A percentile compares a stretch with the other conserved stretches of the same genome.
phyloP scores from a whole-genome alignment of 192 early-diverging fungal genomes.

The Spinellus fusiger region DNA sequence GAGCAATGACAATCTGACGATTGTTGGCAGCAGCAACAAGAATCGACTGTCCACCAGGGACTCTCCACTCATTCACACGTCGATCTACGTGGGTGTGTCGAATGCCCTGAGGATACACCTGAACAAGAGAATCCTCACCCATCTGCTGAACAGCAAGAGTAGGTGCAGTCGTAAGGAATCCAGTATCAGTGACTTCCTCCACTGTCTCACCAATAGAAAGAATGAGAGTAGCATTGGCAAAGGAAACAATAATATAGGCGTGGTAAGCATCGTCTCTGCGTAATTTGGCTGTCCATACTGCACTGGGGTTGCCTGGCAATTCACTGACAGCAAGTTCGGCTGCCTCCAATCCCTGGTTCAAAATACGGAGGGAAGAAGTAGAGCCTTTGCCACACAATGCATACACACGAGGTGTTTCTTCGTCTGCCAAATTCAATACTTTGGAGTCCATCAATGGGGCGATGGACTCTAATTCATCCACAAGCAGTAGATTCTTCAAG shows the following conservation, averaged over 20 bases:
- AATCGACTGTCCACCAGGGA: constrained; percentile 70
- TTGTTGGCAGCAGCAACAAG: constrained; percentile 75
- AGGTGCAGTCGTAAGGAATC: constrained; percentile 76
- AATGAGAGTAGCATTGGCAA: constrained; percentile 88
- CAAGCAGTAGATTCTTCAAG: constrained; percentile 78
- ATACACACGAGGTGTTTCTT: constrained; percentile 94
- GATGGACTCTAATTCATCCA: constrained; percentile 86
- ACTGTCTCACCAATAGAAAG: constrained; percentile 90
- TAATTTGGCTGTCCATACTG: constrained; percentile 77
- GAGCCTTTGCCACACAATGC: constrained; percentile 79
- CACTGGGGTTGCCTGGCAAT: constrained; percentile 88
- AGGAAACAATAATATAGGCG: constrained; percentile 88
- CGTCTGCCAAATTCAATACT: constrained; percentile 83
- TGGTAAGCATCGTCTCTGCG: constrained; percentile 52
- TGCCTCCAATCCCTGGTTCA: constrained; percentile 89
- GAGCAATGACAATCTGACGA: constrained; percentile 77
- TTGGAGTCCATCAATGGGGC: constrained; percentile 78
- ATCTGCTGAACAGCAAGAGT: constrained; percentile 82
- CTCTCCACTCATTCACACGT: constrained; percentile 91
- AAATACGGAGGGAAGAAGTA: constrained; percentile 75
- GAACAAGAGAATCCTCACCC: constrained; percentile 83
- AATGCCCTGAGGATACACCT: constrained; percentile 87
- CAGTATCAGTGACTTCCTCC: constrained; percentile 86
- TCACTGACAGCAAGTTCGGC: constrained; percentile 89
- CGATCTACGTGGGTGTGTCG: constrained; percentile 84